Conservation (phyloP, 1,284 basidiomycete genomes). For the Grifola frondosa region DNA sequence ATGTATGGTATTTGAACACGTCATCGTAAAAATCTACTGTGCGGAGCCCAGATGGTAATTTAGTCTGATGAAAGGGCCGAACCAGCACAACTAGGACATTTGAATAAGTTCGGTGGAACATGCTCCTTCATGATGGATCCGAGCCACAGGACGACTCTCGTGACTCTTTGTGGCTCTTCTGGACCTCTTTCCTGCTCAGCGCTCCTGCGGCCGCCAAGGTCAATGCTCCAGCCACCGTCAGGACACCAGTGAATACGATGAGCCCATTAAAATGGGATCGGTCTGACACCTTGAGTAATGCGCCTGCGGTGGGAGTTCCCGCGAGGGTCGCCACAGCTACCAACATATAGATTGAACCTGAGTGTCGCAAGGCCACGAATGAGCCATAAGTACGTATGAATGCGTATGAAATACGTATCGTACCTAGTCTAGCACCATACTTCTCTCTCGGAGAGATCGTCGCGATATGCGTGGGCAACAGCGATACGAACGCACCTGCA, state of each 20-base stretch:
- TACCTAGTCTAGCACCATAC: conserved; percentile 31
- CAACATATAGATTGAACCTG: conserved; percentile 30
- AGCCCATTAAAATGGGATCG: conserved; percentile 29
- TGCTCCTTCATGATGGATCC: not conserved
- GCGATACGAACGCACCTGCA: conserved; percentile 59
- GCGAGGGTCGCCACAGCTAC: conserved; percentile 29
- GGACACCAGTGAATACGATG: conserved; percentile 34
- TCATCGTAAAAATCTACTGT: too few relatives aligned
- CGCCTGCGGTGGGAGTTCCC: conserved; percentile 35
- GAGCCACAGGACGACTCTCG: not conserved
- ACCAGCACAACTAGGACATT: too few relatives aligned
- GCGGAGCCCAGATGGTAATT: too few relatives aligned
- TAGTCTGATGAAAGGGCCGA: too few relatives aligned
- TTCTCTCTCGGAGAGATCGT: conserved; percentile 46
- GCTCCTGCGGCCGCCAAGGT: conserved; percentile 14
- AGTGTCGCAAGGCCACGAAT: too few relatives aligned
- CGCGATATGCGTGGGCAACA: conserved; percentile 63
- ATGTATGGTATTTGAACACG: too few relatives aligned
- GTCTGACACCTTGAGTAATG: conserved; percentile 26
- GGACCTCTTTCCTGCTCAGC: conserved; percentile 5
- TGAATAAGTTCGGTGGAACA: too few relatives aligned
- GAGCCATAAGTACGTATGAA: too few relatives aligned
- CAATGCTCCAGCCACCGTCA: conserved; percentile 15
- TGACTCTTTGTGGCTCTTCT: not conserved
- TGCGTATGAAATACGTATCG: too few relatives aligned